These are phyloP conservation scores for Mortierella polycephala DNA, from an alignment of 371 early-diverging fungal species.

Conservation along the genomic window DNA sequence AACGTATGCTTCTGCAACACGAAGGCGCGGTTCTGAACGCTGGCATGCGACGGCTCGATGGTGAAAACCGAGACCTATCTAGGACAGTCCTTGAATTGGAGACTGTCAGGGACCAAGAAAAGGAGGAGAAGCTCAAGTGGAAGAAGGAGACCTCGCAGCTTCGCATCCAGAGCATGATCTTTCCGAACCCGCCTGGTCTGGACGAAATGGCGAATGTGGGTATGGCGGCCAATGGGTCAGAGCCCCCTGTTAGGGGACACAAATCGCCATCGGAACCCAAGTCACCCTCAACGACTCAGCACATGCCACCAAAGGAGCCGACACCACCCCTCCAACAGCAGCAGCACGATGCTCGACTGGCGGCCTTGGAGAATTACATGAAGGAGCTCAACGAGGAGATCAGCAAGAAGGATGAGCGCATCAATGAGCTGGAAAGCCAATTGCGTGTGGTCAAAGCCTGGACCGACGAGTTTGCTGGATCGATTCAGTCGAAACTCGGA, in stretches of 20 bases:
- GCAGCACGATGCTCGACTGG: conserved; percentile 18
- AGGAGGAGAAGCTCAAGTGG: conserved; percentile 50
- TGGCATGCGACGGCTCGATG: conserved; percentile 51
- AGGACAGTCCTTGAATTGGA: conserved; percentile 34
- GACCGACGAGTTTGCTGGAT: conserved; percentile 33
- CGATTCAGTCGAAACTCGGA: conserved; percentile 15
- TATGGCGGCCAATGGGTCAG: not conserved
- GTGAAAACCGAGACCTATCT: conserved; percentile 44
- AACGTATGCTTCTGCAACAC: conserved; percentile 43
- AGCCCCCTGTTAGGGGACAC: conserved; percentile 3
- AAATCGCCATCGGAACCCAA: conserved; percentile 13
- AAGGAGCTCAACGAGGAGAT: conserved; percentile 50
- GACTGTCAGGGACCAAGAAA: conserved; percentile 34
- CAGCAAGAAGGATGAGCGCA: conserved; percentile 45
- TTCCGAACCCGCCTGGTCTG: conserved; percentile 40
- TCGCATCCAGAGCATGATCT: conserved; percentile 53
- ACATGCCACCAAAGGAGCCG: not conserved
- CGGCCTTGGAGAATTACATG: conserved; percentile 43
- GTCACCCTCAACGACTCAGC: conserved; percentile 9
- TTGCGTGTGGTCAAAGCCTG: conserved; percentile 35
- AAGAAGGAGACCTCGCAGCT: conserved; percentile 49
- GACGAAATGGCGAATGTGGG: conserved; percentile 12
- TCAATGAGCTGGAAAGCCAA: conserved; percentile 35
- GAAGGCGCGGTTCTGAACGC: conserved; percentile 50
- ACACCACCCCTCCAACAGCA: conserved; percentile 9